These are phyloP conservation scores for Neocucurbitaria cava DNA, from an alignment of 2,329 filamentous ascomycete genomes.

Conservation along the genomic window DNA sequence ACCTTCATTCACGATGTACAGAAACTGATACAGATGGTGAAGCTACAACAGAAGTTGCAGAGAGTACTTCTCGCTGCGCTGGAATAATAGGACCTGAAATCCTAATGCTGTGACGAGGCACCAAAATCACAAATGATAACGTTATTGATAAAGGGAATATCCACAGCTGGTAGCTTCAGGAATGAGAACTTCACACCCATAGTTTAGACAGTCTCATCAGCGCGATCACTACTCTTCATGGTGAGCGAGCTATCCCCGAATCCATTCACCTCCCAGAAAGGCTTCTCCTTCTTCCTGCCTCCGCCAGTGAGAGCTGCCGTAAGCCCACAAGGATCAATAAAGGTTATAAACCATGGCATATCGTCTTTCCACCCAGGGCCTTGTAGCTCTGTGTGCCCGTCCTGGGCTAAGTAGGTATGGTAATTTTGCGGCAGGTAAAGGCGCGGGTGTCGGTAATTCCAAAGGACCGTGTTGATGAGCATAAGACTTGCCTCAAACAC, in stretches of 20 bases:
- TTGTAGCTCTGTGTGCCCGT: slow-evolving; percentile 22
- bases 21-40: no score
- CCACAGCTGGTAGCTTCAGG: no score
- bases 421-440: slow-evolving; percentile 57
- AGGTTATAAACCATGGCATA: slow-evolving; percentile 32
- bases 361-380: slow-evolving; percentile 34
- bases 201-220: no score
- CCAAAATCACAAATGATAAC: no score
- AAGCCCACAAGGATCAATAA: slow-evolving; percentile 30
- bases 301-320: slow-evolving; percentile 5
- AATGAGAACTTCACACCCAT: no score
- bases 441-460: slow-evolving; percentile 59
- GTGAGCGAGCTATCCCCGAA: slow-evolving; percentile 7
- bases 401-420: slow-evolving; percentile 55
- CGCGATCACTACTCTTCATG: not conserved
- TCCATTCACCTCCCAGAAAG: slow-evolving; percentile 32
- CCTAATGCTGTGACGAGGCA: no score
- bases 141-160: no score
- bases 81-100: no score
- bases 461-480: slow-evolving; percentile 56
- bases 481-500: slow-evolving; percentile 60
- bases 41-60: no score
- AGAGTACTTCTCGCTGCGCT: no score
- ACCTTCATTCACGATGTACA: no score
- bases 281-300: slow-evolving; percentile 13